phyloP scores from a whole-genome alignment of 306 rosid genomes.

The Begonia loranthoides region DNA sequence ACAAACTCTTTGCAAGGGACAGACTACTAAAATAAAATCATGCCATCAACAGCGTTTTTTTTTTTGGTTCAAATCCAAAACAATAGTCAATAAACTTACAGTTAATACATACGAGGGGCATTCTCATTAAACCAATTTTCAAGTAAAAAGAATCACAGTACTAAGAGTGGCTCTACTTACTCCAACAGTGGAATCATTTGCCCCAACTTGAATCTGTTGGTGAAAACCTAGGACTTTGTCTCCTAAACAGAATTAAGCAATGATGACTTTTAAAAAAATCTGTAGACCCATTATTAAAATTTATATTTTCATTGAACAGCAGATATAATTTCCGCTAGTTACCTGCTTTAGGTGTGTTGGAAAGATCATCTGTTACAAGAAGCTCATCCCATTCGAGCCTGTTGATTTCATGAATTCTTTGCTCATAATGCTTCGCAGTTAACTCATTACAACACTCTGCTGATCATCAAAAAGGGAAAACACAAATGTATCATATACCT shows the following conservation, averaged over 20 bases:
- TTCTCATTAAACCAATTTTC: too few relatives aligned
- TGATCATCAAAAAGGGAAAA: constrained; percentile 10
- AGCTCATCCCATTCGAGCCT: constrained; percentile 99
- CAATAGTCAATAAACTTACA: too few relatives aligned
- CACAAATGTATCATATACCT: too few relatives aligned
- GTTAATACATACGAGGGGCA: too few relatives aligned
- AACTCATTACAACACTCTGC: constrained; percentile 31
- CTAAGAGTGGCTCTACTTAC: constrained; percentile 35
- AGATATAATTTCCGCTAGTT: constrained; percentile 1
- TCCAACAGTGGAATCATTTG: constrained; percentile 22
- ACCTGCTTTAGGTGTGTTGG: constrained; percentile 48
- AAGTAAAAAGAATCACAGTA: too few relatives aligned
- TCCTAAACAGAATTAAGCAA: constrained; percentile 17
- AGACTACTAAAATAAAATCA: too few relatives aligned
- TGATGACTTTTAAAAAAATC: constrained; percentile 8
- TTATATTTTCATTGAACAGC: background rate
- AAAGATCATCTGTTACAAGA: constrained; percentile 41
- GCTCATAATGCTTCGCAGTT: constrained; percentile 38
- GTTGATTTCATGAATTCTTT: constrained; percentile 75
- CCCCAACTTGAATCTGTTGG: constrained; percentile 39
- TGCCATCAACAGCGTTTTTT: too few relatives aligned
- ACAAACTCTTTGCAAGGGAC: too few relatives aligned
- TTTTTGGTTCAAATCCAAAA: too few relatives aligned
- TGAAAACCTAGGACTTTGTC: constrained; percentile 27
- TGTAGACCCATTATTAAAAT: constrained; percentile 2